These are phyloP conservation scores for Agarophyton chilense DNA, from an alignment of 23 red algal species.

Conservation along the genomic window DNA sequence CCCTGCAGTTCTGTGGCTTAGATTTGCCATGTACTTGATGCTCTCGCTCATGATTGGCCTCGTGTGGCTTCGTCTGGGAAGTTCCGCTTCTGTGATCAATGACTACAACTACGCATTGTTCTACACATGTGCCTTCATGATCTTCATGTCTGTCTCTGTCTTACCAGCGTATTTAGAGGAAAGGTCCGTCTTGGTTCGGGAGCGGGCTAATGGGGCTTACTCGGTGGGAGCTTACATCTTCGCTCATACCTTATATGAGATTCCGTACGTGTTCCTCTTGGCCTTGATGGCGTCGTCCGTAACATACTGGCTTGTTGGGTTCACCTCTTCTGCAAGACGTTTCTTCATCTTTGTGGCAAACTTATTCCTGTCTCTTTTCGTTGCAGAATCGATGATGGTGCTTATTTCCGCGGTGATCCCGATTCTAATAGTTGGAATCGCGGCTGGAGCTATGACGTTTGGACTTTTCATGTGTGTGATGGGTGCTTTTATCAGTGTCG, in stretches of 20 bases:
- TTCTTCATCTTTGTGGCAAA: constrained; percentile 83
- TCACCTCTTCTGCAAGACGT: constrained; percentile 55
- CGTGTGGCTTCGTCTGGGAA: constrained; percentile 77
- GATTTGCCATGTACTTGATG: constrained; percentile 87
- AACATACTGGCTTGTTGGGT: constrained; percentile 78
- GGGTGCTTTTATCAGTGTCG: constrained; percentile 80
- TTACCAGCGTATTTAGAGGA: constrained; percentile 88
- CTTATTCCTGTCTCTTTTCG: constrained; percentile 76
- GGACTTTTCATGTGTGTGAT: constrained; percentile 81
- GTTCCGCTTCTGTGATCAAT: constrained; percentile 38
- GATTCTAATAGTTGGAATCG: constrained; percentile 80
- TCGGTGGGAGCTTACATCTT: constrained; percentile 64
- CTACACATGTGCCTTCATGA: constrained; percentile 82
- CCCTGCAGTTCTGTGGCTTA: constrained; percentile 81
- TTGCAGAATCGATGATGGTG: constrained; percentile 85
- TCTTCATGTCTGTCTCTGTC: constrained; percentile 81
- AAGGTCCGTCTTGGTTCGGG: constrained; percentile 69
- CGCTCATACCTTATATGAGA: constrained; percentile 71
- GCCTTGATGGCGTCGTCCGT: constrained; percentile 74
- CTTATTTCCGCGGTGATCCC: constrained; percentile 82
- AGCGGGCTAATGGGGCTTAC: constrained; percentile 86
- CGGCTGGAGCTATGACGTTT: constrained; percentile 71
- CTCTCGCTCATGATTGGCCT: constrained; percentile 83
- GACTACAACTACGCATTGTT: constrained; percentile 76
- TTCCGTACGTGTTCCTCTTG: constrained; percentile 75